Base-by-base conservation (phyloP, 1,284 basidiomycete species). In the Apiotrichum sp. region DNA sequence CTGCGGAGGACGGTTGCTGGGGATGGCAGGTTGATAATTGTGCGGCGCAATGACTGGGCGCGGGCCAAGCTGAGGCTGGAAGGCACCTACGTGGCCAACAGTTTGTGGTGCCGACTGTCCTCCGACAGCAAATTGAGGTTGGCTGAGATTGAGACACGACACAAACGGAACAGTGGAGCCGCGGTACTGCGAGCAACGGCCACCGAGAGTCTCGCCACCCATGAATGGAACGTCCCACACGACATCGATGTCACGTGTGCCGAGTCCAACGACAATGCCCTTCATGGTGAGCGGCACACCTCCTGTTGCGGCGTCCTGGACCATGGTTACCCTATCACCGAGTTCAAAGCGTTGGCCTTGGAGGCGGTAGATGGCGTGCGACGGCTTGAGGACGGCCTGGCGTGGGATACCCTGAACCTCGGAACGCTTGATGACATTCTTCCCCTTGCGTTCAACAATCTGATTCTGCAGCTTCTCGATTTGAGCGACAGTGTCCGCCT, bases 181-280 rank as follows among this genome's bases (percentile, higher is more conserved):
- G 11, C 91, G 85, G 73, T 95, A 95, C 62, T 85, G 82, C 0
- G 91, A 91, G 75, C 93, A 95, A 60, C 89, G 89, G 63, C 89
- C 89, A n/a, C 84, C 84, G 4, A 98, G 79, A 0, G 88, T 96
- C 2, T 84, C 82, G 9, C 96, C 95, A 36, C 91, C 86, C 82
- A 99, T 89, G 78, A 98, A 98, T 0, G 92, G 83, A 22, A 87
- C 85, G 73, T 98, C 96, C 86, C 96, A 98, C 0, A 96, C 83
- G n/a, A 98, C 86, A 72, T 98, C 96, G 80, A 98, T 87, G 9
- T 86, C 85, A 68, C 87, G 88, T 10, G 85, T 79, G 65, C 85
- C 88, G 66, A 98, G 78, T 4, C 93, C 92, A 52, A 98, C 84
- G 14, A 98, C 92, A 8, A 95, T 89, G 42, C 96, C 96, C 73